phyloP scores from a whole-genome alignment of 148 eudicot genomes.

The Rhododendron kiyosumense region DNA sequence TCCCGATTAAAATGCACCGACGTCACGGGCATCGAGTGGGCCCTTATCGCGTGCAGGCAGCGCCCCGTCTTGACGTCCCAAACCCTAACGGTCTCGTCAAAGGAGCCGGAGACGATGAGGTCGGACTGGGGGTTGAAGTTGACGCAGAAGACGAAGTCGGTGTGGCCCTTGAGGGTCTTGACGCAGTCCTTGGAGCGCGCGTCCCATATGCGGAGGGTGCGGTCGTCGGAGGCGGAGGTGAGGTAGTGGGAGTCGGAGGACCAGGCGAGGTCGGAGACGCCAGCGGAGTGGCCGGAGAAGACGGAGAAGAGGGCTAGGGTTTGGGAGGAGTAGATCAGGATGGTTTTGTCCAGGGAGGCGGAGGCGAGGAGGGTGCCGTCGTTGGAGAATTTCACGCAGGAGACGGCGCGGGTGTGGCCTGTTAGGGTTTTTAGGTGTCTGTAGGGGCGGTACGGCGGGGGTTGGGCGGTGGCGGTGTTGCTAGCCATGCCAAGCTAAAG shows the following conservation, averaged over 20 bases:
- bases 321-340: conserved; percentile 51
- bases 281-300: conserved; percentile 70
- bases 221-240: conserved; percentile 93
- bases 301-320: conserved; percentile 50
- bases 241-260: conserved; percentile 82
- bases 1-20: conserved; percentile 73
- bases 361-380: conserved; percentile 81
- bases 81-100: conserved; percentile 77
- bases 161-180: conserved; percentile 73
- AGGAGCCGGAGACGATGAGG: conserved; percentile 77
- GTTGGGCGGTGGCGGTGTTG: conserved; percentile 20
- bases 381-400: conserved; percentile 79
- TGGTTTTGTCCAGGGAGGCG: conserved; percentile 80
- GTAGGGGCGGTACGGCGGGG: conserved; percentile 51
- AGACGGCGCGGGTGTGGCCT: conserved; percentile 62
- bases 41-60: conserved; percentile 40
- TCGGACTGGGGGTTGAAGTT: conserved; percentile 62
- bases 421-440: conserved; percentile 55
- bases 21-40: conserved; percentile 75
- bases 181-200: conserved; percentile 40
- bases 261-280: conserved; percentile 85
- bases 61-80: conserved; percentile 87
- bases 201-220: conserved; percentile 81
- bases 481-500: conserved; percentile 21
- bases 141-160: conserved; percentile 69